These are phyloP conservation scores for Polysphondylium violaceum DNA, from an alignment of 78 protist genomes.

Conservation along the genomic window DNA sequence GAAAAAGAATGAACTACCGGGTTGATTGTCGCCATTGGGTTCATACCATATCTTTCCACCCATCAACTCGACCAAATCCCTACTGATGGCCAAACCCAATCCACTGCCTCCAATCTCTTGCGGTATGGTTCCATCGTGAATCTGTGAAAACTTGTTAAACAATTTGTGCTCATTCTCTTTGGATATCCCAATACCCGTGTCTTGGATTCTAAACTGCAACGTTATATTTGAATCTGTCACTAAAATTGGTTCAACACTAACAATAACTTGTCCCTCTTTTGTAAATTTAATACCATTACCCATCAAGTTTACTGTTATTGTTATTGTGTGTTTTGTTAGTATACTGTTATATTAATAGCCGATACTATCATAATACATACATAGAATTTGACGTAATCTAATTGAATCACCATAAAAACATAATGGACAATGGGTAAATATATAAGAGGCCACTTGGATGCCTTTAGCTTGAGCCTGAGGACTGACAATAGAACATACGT, in stretches of 20 bases:
- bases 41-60: constrained; percentile 39
- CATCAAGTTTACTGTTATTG: constrained; percentile 20
- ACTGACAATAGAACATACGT: constrained; percentile 51
- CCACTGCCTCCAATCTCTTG: constrained; percentile 57
- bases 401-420: constrained; percentile 50
- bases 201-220: constrained; percentile 37
- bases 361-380: not conserved
- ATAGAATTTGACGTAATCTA: constrained; percentile 40
- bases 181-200: constrained; percentile 54
- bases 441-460: constrained; percentile 38
- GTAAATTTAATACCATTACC: constrained; percentile 72
- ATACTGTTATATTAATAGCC: too few species aligned
- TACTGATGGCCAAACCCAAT: constrained; percentile 45
- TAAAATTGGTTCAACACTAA: constrained; percentile 34
- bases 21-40: not conserved
- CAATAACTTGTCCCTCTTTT: constrained; percentile 45
- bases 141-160: constrained; percentile 39
- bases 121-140: not conserved
- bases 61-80: constrained; percentile 49
- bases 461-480: constrained; percentile 35
- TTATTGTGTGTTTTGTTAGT: not conserved
- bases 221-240: not conserved
- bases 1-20: constrained; percentile 12
- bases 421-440: constrained; percentile 41
- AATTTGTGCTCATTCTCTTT: constrained; percentile 20